phyloP scores from a whole-genome alignment of 2,329 filamentous ascomycete species.

The Pseudophaeomoniella oleicola region DNA sequence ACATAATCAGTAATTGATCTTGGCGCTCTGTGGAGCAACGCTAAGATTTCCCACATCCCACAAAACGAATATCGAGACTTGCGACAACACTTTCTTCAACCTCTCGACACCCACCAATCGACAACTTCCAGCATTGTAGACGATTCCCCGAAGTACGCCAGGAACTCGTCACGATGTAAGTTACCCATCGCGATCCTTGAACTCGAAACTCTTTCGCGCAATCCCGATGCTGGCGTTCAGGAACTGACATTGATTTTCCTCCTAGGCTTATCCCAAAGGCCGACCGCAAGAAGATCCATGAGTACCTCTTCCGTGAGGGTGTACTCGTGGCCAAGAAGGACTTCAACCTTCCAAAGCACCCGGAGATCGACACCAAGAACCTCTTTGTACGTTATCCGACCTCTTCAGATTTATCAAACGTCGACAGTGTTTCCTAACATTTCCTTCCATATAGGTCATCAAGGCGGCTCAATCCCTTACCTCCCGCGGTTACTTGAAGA shows the following conservation, averaged over 20 bases:
- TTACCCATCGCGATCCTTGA: neutral
- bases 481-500: slow-evolving; percentile 98
- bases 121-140: slow-evolving; percentile 27
- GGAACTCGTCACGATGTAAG: slow-evolving; percentile 39
- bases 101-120: slow-evolving; percentile 8
- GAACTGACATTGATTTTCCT: slow-evolving; percentile 10
- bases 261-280: slow-evolving; percentile 95
- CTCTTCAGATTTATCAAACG: neutral
- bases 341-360: slow-evolving; percentile 95
- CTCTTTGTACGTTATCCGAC: slow-evolving; percentile 51
- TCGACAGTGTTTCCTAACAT: neutral
- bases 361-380: slow-evolving; percentile 99
- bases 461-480: slow-evolving; percentile 98
- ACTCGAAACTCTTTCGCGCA: no score
- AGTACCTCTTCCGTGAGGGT: slow-evolving; percentile 93
- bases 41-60: neutral
- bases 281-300: slow-evolving; percentile 99
- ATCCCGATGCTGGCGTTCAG: no score
- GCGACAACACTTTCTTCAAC: neutral
- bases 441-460: slow-evolving; percentile 48
- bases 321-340: slow-evolving; percentile 98
- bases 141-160: slow-evolving; percentile 38
- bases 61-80: no score
- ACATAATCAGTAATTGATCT: no score
- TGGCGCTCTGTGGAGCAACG: no score